phyloP scores from a whole-genome alignment of 2,329 filamentous ascomycete genomes.

The Arthrobotrys iridis region DNA sequence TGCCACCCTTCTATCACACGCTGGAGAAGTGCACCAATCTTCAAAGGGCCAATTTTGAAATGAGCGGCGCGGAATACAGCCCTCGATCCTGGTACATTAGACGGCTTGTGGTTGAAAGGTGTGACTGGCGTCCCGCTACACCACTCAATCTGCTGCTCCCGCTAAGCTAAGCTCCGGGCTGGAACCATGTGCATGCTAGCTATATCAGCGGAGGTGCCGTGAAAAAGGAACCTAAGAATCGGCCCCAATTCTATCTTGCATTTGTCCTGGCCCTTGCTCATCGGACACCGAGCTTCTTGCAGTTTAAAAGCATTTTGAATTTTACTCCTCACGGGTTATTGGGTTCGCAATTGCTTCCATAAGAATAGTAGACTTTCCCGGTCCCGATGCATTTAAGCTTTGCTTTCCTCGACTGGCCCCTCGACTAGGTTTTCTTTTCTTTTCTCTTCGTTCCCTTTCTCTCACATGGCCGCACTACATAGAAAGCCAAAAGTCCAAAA shows the following conservation, averaged over 20 bases:
- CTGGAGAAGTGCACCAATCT: constrained; percentile 19
- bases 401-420: constrained; percentile 32
- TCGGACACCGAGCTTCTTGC: constrained; percentile 44
- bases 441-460: constrained; percentile 17
- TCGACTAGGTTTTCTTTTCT: constrained; percentile 30
- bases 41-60: constrained; percentile 43
- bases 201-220: constrained; percentile 53
- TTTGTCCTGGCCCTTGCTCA: constrained; percentile 44
- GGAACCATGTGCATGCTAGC: constrained; percentile 29
- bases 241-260: constrained; percentile 45
- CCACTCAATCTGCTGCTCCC: constrained; percentile 39
- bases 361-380: constrained; percentile 45
- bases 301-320: constrained; percentile 24
- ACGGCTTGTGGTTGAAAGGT: constrained; percentile 30
- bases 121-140: constrained; percentile 26
- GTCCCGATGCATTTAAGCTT: constrained; percentile 52
- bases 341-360: constrained; percentile 22
- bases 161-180: constrained; percentile 8
- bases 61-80: constrained; percentile 38
- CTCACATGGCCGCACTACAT: constrained; percentile 13
- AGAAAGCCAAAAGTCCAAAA: not conserved
- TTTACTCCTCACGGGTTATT: constrained; percentile 28
- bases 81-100: constrained; percentile 27
- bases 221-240: constrained; percentile 32
- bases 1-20: constrained; percentile 5